Base-by-base conservation (phyloP, 1,139 yeast genomes). In the Lodderomyces orthopsilosis region DNA sequence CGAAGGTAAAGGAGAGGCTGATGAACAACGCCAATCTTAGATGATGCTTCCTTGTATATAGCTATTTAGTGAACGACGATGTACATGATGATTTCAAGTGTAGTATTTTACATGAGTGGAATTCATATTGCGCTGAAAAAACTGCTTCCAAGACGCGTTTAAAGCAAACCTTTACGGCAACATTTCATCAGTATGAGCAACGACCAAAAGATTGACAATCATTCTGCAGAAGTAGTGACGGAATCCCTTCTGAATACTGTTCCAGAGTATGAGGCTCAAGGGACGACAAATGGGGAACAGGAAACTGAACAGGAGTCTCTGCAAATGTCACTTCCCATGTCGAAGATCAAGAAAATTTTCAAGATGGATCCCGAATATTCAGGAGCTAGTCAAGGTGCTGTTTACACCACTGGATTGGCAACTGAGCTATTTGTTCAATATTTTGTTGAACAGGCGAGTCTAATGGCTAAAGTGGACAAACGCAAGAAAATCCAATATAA, bases 381-480 rank as follows among this genome's bases (percentile, higher is more conserved):
- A 5, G 78, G 88, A 2, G 83, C 93, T 2, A 81, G 95, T 1
- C 86, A 82, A 45, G 72, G 84, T 32, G 95, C 96, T 0, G 88
- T 86, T 12, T 86, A 84, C 55, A 83, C 95, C 12, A 75, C 93
- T 2, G 94, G 95, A 0, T 78, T 87, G 38, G 96, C 97, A 5
- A 85, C 96, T 0, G 96, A 91, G 56, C 66, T 88, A 41, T 91
- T 91, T 61, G 77, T 90, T 13, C 88, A 85, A 61, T 80, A 85
- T 54, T 70, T 91, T 44, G 78, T 90, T 0, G 95, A 86, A 60
- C 94, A 88, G 55, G 93, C 96, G 0, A 68, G 83, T 23, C 68
- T 85, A 44, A 68, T 76, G 38, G 87, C 95, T 15, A 78, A 81
- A 52, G 70, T 81, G 45, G 89, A 83, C 30, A 81, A 81, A 51